Percentiles rank a stretch among this genome's conserved stretches.
Evolutionary conservation across 1,284 basidiomycete genomes (phyloP).

Genomic region (Trichosporon asahii): DNA sequence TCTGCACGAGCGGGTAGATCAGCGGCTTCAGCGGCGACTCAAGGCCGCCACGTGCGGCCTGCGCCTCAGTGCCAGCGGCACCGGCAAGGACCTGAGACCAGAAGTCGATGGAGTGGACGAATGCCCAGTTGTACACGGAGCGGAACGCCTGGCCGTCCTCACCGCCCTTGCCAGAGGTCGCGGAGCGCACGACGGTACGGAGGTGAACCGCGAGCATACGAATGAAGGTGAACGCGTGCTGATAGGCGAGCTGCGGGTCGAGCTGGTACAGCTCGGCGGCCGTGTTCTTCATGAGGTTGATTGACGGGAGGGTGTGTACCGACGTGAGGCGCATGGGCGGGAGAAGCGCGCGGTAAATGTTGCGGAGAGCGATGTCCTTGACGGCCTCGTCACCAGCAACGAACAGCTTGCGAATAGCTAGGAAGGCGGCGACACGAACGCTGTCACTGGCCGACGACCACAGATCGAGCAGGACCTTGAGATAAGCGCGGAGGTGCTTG

Average conservation of each 20-base stretch:
- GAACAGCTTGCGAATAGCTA: slow-evolving; percentile 78
- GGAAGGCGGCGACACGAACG: slow-evolving; percentile 81
- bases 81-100: slow-evolving; percentile 87
- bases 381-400: slow-evolving; percentile 75
- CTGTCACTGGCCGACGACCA: slow-evolving; percentile 81
- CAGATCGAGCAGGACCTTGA: slow-evolving; percentile 77
- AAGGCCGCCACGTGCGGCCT: slow-evolving; percentile 56
- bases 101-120: slow-evolving; percentile 91
- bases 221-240: slow-evolving; percentile 95
- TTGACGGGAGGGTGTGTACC: slow-evolving; percentile 81
- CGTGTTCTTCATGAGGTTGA: slow-evolving; percentile 98
- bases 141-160: slow-evolving; percentile 72
- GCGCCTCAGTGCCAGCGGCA: slow-evolving; percentile 65
- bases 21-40: slow-evolving; percentile 80
- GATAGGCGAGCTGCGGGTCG: slow-evolving; percentile 62
- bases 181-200: slow-evolving; percentile 57
- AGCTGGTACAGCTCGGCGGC: slow-evolving; percentile 87
- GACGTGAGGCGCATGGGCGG: slow-evolving; percentile 73
- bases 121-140: slow-evolving; percentile 98
- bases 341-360: slow-evolving; percentile 71
- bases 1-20: slow-evolving; percentile 93
- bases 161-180: slow-evolving; percentile 35
- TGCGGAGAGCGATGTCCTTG: slow-evolving; percentile 76
- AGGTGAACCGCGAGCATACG: slow-evolving; percentile 92
- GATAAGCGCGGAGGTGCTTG: slow-evolving; percentile 75